Percentiles rank a stretch among this genome's conserved stretches.
Conservation (phyloP, 805 yeast genomes). For the Hemisphaericaspora nanyangensis region DNA sequence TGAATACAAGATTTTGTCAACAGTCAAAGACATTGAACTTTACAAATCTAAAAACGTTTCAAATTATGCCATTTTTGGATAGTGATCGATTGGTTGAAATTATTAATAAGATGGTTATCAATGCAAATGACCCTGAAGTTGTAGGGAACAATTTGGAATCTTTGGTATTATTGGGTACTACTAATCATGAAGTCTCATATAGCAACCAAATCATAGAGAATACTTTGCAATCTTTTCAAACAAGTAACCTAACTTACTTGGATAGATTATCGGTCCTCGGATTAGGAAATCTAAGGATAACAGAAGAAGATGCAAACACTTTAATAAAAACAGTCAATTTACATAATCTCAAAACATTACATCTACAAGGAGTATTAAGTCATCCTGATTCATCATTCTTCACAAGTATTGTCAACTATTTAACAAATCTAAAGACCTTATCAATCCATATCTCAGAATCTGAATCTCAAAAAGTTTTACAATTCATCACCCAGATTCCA, state of each 20-base stretch:
- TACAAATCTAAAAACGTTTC: conserved; percentile 27
- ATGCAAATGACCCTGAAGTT: not conserved
- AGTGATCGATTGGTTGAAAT: conserved; percentile 21
- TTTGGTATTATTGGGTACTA: conserved; percentile 19
- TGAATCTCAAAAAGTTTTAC: not conserved
- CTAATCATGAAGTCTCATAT: conserved; percentile 6
- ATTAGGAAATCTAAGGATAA: conserved; percentile 21
- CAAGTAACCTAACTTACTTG: no score
- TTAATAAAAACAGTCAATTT: conserved; percentile 18
- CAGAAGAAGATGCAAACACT: conserved; percentile 17
- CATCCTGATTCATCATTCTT: conserved; percentile 17
- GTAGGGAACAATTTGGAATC: conserved; percentile 12
- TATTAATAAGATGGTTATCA: conserved; percentile 14
- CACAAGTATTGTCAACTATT: conserved; percentile 17
- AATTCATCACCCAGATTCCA: not conserved
- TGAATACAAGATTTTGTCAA: conserved; percentile 4
- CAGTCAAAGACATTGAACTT: conserved; percentile 11
- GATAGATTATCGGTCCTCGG: conserved; percentile 16
- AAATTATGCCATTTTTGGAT: conserved; percentile 32
- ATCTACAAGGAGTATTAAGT: conserved; percentile 35
- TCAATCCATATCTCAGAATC: conserved; percentile 39
- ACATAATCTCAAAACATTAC: conserved; percentile 20
- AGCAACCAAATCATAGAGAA: not conserved
- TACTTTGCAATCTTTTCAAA: no score
- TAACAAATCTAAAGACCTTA: conserved; percentile 22